phyloP scores from a whole-genome alignment of 2,329 filamentous ascomycete genomes.

The Coniochaeta sp. region DNA sequence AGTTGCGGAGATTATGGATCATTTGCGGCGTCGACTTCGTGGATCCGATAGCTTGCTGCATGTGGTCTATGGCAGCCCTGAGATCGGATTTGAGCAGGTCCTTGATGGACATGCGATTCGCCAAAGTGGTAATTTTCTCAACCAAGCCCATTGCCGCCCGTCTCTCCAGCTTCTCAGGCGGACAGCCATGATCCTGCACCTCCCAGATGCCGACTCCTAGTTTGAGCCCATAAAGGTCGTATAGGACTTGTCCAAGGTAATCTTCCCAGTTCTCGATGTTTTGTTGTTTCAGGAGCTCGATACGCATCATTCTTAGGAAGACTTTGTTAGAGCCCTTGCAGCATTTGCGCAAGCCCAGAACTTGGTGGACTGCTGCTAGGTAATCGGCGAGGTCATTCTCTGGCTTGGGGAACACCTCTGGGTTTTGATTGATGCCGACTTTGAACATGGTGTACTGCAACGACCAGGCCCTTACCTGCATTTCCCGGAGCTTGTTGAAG shows the following conservation, averaged over 20 bases:
- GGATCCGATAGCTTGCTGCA: slow-evolving; percentile 78
- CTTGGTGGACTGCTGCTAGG: slow-evolving; percentile 74
- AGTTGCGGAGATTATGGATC: slow-evolving; percentile 64
- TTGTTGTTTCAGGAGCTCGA: slow-evolving; percentile 71
- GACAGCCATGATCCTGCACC: slow-evolving; percentile 72
- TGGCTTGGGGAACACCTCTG: slow-evolving; percentile 54
- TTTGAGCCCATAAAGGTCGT: slow-evolving; percentile 75
- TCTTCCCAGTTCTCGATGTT: slow-evolving; percentile 76
- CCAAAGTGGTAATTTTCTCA: slow-evolving; percentile 75
- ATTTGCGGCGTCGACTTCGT: slow-evolving; percentile 73
- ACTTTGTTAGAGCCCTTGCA: slow-evolving; percentile 82
- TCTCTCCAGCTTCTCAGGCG: slow-evolving; percentile 69
- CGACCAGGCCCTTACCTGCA: slow-evolving; percentile 83
- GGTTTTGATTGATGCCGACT: slow-evolving; percentile 63
- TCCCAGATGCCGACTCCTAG: slow-evolving; percentile 61
- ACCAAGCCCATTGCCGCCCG: slow-evolving; percentile 74
- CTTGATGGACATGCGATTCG: slow-evolving; percentile 78
- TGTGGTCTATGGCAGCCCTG: slow-evolving; percentile 83
- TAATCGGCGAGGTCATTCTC: slow-evolving; percentile 72
- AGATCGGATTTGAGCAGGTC: slow-evolving; percentile 88
- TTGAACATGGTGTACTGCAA: slow-evolving; percentile 76
- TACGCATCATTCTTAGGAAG: slow-evolving; percentile 82
- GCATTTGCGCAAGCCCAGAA: slow-evolving; percentile 73
- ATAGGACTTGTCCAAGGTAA: slow-evolving; percentile 78
- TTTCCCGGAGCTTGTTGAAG: slow-evolving; percentile 69